Evolutionary conservation across 306 rosid genomes (phyloP), one percentile per base, ranked within the genome.

Genomic region (Quercus alba): DNA sequence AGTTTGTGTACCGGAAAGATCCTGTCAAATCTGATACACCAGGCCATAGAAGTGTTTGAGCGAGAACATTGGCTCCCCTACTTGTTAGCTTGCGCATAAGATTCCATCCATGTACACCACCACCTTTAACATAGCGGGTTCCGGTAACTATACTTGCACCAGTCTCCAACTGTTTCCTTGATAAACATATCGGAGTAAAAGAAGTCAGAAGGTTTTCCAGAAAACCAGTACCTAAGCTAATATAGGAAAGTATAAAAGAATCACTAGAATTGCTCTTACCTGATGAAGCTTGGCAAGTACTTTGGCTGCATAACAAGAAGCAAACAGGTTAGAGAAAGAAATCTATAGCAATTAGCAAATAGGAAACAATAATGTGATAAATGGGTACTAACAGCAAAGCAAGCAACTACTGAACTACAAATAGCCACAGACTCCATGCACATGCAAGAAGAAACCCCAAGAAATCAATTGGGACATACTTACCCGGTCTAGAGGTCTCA

Each of bases 21-120:
- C 99, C 99, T 6, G 99, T 95, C 88, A 95, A 87, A 85, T 95
- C 99, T 70, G 99, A 95, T 77, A 86, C 99, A 79, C 98, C 98
- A 17, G 99, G 98, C 99, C 98, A 90, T 56, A 95, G 81, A 84
- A 95, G 90, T 62, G 99, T 95, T 56, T 95, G 98, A 18, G 98
- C 98, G 56, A 95, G 98, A 83, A 95, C 99, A 85, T 95, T 95
- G 25, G 99, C 99, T 56, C 99, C 99, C 75, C 99, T 86, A 81
- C 98, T 95, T n/a, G 99, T 95, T 71, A 95, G 88, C 74, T 95
- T 95, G 86, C 98, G 97, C 97, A 95, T 93, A 72, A 95, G 98
- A 89, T 89, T 95, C 99, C 99, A 95, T 79, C 99, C 99, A 90
- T 95, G 97, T 58, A 95, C 97, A 76, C 98, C 97, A 1, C 99